These are phyloP conservation scores for Talaromyces sp. DNA, from an alignment of 2,329 filamentous ascomycete genomes.

Conservation along the genomic window DNA sequence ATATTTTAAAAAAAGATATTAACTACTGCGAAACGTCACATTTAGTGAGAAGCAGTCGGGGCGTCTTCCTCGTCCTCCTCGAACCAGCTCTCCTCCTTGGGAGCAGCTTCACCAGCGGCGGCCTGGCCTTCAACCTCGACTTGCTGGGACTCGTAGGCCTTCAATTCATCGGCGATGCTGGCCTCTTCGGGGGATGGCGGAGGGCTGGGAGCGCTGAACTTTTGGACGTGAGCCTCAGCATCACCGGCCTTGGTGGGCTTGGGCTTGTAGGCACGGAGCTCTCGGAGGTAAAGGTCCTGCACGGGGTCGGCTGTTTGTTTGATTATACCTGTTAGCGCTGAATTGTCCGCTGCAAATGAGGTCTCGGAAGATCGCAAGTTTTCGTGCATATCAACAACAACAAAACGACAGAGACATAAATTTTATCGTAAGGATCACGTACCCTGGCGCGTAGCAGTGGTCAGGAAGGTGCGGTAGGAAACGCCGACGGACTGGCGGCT, in stretches of 20 bases:
- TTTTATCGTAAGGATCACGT: conserved; percentile 27
- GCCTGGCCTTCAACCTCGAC: conserved; percentile 92
- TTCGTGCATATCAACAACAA: neutral
- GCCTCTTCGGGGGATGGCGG: conserved; percentile 88
- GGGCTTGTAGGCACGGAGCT: conserved; percentile 93
- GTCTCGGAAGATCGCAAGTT: neutral
- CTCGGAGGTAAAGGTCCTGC: conserved; percentile 94
- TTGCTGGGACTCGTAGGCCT: conserved; percentile 89
- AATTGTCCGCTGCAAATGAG: conserved; percentile 1
- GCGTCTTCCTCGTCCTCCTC: conserved; percentile 63
- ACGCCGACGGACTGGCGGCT: conserved; percentile 53
- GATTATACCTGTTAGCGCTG: neutral
- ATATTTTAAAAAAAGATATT: neutral
- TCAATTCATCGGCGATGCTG: conserved; percentile 84
- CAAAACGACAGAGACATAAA: neutral
- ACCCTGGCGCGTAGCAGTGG: conserved; percentile 59
- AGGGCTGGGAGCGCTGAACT: conserved; percentile 73
- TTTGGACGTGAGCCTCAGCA: conserved; percentile 84
- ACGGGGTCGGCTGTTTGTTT: conserved; percentile 75
- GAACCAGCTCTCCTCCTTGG: conserved; percentile 70
- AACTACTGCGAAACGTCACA: neutral
- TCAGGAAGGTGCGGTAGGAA: conserved; percentile 60
- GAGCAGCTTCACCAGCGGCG: conserved; percentile 55
- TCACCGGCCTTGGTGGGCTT: conserved; percentile 78
- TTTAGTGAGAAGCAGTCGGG: conserved; percentile 38